Evolutionary conservation across 177 flowering plant species (phyloP), one percentile per base, ranked within the genome.

Genomic region (Vitis hybrid): DNA sequence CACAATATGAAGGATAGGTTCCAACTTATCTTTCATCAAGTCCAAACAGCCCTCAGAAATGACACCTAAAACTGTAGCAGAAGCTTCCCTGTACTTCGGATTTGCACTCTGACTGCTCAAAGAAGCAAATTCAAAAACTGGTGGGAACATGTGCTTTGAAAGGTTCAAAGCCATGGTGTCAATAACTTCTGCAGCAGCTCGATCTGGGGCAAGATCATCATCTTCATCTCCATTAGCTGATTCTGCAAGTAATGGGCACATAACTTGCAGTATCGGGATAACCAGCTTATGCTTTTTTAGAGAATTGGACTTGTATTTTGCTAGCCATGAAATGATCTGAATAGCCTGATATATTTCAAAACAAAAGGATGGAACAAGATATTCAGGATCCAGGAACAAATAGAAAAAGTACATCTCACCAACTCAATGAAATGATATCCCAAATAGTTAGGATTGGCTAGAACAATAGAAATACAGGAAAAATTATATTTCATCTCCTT

Each of bases 131-230:
- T 94, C 98, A 71, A 93, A 77, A 64, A 94, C 88, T 30, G 96
- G 94, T 32, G 86, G 78, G 60, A 90, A 93, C 7, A 94, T 96
- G 68, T 85, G 97, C 76, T 90, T 92, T 66, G 99, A 65, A 67
- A 94, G 86, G 77, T 82, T 91, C 62, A 90, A 19, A 69, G 98
- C 96, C 93, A 93, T 90, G 2, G 94, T 92, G 68, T 94, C 99
- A 70, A 94, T 87, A 73, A 94, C 99, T 87, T 94, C 99, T 15
- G 99, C 97, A 79, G 97, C 98, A 80, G 96, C 92, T 77, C 98
- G 87, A 79, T 94, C 98, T 18, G 91, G 83, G 70, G 97, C 91
- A 68, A 90, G 92, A 82, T 94, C 99, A 81, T 91, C 97, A 75
- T 88, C 94, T 73, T 87, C 91, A 78, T 91, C 95, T 57, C 67